Base-by-base conservation (phyloP, 176 grass and related monocot species). In the Bonia amplexicaulis region DNA sequence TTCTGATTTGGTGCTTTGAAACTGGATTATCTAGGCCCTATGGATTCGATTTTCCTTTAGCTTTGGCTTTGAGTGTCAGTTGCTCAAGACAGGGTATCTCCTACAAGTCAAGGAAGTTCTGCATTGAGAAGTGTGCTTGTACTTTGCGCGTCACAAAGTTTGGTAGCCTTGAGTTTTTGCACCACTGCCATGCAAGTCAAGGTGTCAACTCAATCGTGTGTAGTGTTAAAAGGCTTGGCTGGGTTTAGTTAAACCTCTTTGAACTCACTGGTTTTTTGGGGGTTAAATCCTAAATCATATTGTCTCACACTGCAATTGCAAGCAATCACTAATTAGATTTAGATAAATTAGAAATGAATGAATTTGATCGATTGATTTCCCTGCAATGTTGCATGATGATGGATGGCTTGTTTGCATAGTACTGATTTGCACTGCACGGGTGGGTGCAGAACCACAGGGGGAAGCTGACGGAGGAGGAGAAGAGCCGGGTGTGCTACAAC, bases 401-500 rank as follows among this genome's bases (percentile, higher is more conserved):
- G 20, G 22, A 12, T 23, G 51, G 12, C 6, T n/a, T 58, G 44
- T 16, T 40, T 54, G 12, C 3, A 6, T 10, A 48, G 6, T 49
- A 15, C 29, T 75, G 71, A 83, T 76, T 55, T 82, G 46, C 41
- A 11, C 0, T 77, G 7, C 22, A 23, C 35, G 15, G 40, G 12
- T 69, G 69, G 64, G 12, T 74, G 73, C 78, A 99, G 96, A 94
- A 94, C 60, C 93, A 94, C 45, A 80, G 89, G 22, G 93, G 93
- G 5, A 94, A 92, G 69, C 23, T 99, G 58, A 91, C 89, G 27
- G 96, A 99, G 60, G 96, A 99, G 57, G 90, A 96, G 47, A 99
- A 96, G 86, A 84, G 54, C 51, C 51, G 88, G 75, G 22, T 99
- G 51, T 99, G 96, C 86, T 94, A 91, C 91, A 91, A 78, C 69